Evolutionary conservation across 2,329 filamentous ascomycete species (phyloP), one percentile per base, ranked within the genome.

Genomic region (Thielaviopsis euricoi): DNA sequence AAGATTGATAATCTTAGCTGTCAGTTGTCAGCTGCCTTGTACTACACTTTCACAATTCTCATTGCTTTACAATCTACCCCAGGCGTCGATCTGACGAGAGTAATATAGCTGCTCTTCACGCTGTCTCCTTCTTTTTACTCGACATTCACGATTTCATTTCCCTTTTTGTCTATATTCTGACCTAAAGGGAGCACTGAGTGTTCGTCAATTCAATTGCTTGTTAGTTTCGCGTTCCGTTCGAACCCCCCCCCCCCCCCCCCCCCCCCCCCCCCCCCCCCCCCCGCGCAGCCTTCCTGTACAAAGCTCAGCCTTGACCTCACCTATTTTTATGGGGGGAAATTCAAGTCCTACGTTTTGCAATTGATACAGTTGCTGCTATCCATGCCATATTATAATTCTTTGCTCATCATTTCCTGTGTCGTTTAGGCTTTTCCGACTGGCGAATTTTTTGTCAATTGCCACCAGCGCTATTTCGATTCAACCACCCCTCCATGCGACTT

Each of bases 211-310:
- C 22, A 25, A 22, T 29, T 53, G 26, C 19, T 37, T 29, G 52
- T 33, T 21, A 53, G 52, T 53, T 53, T 29, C 52, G n/a, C 26
- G n/a, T 40, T 53, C 37, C n/a, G n/a, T n/a, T n/a, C n/a, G n/a
- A n/a, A n/a, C n/a, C n/a, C n/a, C n/a, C n/a, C n/a, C n/a, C n/a
- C n/a, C n/a, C n/a, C n/a, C n/a, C n/a, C n/a, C n/a, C n/a, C n/a
- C n/a, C n/a, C n/a, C n/a, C n/a, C n/a, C n/a, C n/a, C n/a, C n/a
- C n/a, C n/a, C n/a, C n/a, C n/a, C n/a, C n/a, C 50, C 55, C 55
- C 56, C 56, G 50, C 56, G 49, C 56, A 53, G 50, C 56, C 56
- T 57, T 57, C 56, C 25, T 5, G 26, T n/a, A 21, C 19, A 33
- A 13, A 33, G 25, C 21, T 26, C 56, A 57, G 56, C 56, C 56